A percentile compares a stretch with the other conserved stretches of the same genome.
Conservation (phyloP, 1,284 basidiomycete genomes). For the Sporisorium graminicola region DNA sequence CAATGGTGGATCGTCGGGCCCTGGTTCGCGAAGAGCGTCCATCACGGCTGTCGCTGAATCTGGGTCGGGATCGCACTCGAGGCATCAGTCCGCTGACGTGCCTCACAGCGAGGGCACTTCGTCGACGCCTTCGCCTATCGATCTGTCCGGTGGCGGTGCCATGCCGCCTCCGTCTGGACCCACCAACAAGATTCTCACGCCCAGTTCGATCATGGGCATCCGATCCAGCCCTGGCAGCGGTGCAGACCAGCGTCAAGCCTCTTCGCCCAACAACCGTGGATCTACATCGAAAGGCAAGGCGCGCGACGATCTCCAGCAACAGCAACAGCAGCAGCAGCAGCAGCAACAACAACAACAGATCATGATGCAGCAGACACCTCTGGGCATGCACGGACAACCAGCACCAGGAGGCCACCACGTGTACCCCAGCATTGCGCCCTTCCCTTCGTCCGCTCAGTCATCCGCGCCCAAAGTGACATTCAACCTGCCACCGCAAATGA, state of each 20-base stretch:
- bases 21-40: slow-evolving; percentile 35
- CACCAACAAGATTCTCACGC: slow-evolving; percentile 61
- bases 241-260: slow-evolving; percentile 14
- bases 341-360: slow-evolving; percentile 18
- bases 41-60: slow-evolving; percentile 16
- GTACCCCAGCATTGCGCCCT: slow-evolving; percentile 39
- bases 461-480: slow-evolving; percentile 43
- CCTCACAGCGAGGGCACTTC: slow-evolving; percentile 57
- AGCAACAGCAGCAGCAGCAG: slow-evolving; percentile 21
- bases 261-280: slow-evolving; percentile 19
- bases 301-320: slow-evolving; percentile 23
- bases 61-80: slow-evolving; percentile 19
- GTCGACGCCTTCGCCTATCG: slow-evolving; percentile 66
- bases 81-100: slow-evolving; percentile 54
- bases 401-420: slow-evolving; percentile 9
- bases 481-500: slow-evolving; percentile 37
- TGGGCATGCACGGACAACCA: slow-evolving; percentile 18
- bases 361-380: slow-evolving; percentile 16
- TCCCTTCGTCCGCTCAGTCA: slow-evolving; percentile 10
- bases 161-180: slow-evolving; percentile 55
- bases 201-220: slow-evolving; percentile 67
- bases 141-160: slow-evolving; percentile 40
- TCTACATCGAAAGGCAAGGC: slow-evolving; percentile 34
- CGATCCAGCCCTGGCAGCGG: slow-evolving; percentile 23
- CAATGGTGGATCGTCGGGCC: slow-evolving; percentile 19